phyloP scores from a whole-genome alignment of 768 basidiomycete genomes.

The Rhizopogon rudus region DNA sequence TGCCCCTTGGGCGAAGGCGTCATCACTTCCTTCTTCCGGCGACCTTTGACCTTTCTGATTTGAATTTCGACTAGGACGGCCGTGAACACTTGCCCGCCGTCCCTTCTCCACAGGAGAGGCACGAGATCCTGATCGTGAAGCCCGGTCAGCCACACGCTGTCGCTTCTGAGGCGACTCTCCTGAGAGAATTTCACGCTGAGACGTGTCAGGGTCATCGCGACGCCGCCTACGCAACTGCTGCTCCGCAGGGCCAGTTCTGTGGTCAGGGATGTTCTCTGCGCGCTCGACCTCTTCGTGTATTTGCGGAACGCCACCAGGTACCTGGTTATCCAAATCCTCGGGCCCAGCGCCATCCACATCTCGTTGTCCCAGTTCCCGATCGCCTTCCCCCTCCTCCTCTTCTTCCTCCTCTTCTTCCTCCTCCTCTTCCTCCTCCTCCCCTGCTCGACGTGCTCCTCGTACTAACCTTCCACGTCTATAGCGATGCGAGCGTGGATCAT shows the following conservation, averaged over 20 bases:
- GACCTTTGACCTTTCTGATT: neutral
- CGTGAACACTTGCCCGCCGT: neutral
- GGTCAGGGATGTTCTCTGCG: neutral
- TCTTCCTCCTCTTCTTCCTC: constrained; percentile 7
- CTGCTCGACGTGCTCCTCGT: neutral
- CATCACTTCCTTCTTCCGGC: constrained; percentile 10
- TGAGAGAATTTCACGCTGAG: neutral
- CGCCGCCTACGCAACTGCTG: constrained; percentile 12
- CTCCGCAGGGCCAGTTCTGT: neutral
- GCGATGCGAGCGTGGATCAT: constrained; percentile 18
- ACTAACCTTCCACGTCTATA: neutral
- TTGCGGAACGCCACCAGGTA: neutral
- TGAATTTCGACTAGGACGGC: neutral
- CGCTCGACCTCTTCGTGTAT: constrained; percentile 2
- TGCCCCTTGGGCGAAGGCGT: constrained; percentile 18
- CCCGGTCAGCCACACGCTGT: constrained; percentile 2
- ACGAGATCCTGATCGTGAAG: neutral
- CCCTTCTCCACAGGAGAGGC: neutral
- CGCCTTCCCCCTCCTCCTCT: constrained; percentile 2
- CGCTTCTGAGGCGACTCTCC: constrained; percentile 10
- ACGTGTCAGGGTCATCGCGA: constrained; percentile 6
- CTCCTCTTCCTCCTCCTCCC: constrained; percentile 3
- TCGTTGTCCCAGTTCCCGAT: neutral
- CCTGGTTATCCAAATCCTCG: neutral
- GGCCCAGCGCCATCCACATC: neutral